These are phyloP conservation scores for Pseudonitzschia pungens DNA, from an alignment of 108 stramenopile species.

Conservation along the genomic window DNA sequence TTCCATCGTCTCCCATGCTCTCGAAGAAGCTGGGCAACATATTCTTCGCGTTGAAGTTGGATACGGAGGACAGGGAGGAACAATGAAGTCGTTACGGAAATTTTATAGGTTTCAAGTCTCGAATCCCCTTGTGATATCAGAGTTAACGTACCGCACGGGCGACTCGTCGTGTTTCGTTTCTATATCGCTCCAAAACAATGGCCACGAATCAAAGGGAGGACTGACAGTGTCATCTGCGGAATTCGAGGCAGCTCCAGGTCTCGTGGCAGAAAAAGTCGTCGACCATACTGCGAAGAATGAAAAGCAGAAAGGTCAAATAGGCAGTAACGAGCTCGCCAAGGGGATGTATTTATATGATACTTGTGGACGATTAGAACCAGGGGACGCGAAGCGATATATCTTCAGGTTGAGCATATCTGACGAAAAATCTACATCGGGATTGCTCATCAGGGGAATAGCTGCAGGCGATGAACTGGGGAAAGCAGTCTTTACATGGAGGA, in stretches of 20 bases:
- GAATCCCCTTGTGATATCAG: slow-evolving; percentile 55
- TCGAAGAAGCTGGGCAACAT: slow-evolving; percentile 84
- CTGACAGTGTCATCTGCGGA: slow-evolving; percentile 54
- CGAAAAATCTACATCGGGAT: slow-evolving; percentile 1
- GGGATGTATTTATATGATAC: slow-evolving; percentile 54
- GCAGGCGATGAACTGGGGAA: slow-evolving; percentile 76
- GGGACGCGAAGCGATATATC: slow-evolving; percentile 59
- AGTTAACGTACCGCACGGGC: slow-evolving; percentile 44
- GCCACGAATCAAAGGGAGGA: slow-evolving; percentile 33
- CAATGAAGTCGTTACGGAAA: slow-evolving; percentile 66
- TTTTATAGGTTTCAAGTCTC: slow-evolving; percentile 87
- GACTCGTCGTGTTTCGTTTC: slow-evolving; percentile 66
- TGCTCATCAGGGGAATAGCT: slow-evolving; percentile 54
- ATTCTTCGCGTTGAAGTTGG: slow-evolving; percentile 83
- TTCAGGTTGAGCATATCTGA: slow-evolving; percentile 56
- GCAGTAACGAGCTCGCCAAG: neutral
- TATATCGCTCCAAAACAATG: slow-evolving; percentile 60
- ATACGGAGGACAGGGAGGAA: slow-evolving; percentile 53
- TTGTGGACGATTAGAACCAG: slow-evolving; percentile 62
- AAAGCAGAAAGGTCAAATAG: neutral
- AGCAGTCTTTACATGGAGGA: slow-evolving; percentile 67
- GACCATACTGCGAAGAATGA: slow-evolving; percentile 12
- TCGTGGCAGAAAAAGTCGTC: slow-evolving; percentile 46
- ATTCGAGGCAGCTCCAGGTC: slow-evolving; percentile 57
- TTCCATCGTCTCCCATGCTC: slow-evolving; percentile 68